Conservation (phyloP, 2,329 filamentous ascomycete genomes). For the Apiospora kogelbergensis region DNA sequence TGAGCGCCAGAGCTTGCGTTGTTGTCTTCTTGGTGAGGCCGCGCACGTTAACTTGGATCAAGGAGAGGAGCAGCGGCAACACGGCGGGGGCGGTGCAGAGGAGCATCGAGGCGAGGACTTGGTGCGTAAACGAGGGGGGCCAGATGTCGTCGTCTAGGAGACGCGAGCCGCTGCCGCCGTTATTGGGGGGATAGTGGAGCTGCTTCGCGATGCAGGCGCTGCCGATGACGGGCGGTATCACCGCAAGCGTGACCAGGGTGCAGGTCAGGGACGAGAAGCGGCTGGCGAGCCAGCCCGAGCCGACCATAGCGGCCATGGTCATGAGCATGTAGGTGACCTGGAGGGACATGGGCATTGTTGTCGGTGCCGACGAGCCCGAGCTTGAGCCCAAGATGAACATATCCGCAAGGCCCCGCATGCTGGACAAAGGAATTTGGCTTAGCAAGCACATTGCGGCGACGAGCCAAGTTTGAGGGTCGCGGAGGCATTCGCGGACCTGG, state of each 20-base stretch:
- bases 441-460: conserved; percentile 53
- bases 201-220: conserved; percentile 52
- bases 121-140: conserved; percentile 39
- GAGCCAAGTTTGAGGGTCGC: conserved; percentile 61
- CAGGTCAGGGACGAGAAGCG: conserved; percentile 51
- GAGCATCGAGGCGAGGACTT: conserved; percentile 59
- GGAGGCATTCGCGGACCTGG: conserved; percentile 53
- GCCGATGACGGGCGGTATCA: conserved; percentile 53
- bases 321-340: conserved; percentile 60
- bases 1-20: conserved; percentile 54
- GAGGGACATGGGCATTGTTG: conserved; percentile 30
- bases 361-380: conserved; percentile 44
- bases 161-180: background rate
- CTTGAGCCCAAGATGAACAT: conserved; percentile 56
- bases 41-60: conserved; percentile 55
- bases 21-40: conserved; percentile 64
- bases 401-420: conserved; percentile 59
- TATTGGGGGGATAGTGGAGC: background rate
- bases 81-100: conserved; percentile 53
- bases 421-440: conserved; percentile 61
- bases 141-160: conserved; percentile 22
- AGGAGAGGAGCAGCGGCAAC: conserved; percentile 54
- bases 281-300: conserved; percentile 51
- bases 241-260: conserved; percentile 48
- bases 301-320: conserved; percentile 45